phyloP scores from a whole-genome alignment of 2,329 filamentous ascomycete genomes.

The Arthroderma uncinatum region DNA sequence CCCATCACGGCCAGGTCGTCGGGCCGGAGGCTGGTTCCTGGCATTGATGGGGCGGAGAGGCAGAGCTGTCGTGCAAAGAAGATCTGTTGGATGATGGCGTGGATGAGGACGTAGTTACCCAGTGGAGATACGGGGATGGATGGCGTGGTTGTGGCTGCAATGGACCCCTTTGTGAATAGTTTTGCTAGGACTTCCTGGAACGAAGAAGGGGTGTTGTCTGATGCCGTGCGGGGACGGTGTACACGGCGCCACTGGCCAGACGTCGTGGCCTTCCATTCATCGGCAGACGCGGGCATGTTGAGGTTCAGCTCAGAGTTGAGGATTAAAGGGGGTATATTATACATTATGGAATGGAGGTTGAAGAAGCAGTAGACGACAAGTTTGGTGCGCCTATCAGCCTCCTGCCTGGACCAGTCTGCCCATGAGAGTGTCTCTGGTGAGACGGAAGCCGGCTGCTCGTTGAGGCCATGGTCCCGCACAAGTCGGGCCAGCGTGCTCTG shows the following conservation, averaged over 20 bases:
- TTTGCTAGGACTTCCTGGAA: conserved; percentile 38
- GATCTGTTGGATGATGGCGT: conserved; percentile 45
- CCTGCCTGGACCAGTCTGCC: conserved; percentile 44
- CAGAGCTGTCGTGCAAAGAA: conserved; percentile 42
- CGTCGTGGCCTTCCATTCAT: conserved; percentile 45
- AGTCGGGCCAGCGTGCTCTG: conserved; percentile 47
- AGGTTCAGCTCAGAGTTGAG: conserved; percentile 45
- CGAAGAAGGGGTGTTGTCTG: conserved; percentile 22
- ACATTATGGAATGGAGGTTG: conserved; percentile 51
- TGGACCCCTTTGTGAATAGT: conserved; percentile 29
- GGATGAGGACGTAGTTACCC: conserved; percentile 45
- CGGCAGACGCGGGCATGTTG: conserved; percentile 44
- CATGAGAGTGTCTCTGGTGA: conserved; percentile 38
- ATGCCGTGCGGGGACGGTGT: conserved; percentile 25
- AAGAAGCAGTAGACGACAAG: conserved; percentile 48
- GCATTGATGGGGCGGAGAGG: conserved; percentile 34
- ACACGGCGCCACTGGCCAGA: conserved; percentile 40
- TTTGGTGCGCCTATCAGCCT: conserved; percentile 45
- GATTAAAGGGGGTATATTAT: conserved; percentile 49
- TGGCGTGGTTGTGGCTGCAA: conserved; percentile 23
- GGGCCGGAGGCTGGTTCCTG: conserved; percentile 32
- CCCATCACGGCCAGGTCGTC: conserved; percentile 39
- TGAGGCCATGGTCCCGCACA: conserved; percentile 44
- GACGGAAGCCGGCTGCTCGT: conserved; percentile 20
- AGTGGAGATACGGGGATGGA: conserved; percentile 37